These are phyloP conservation scores for Lactifluus piperatus DNA, from an alignment of 768 basidiomycete genomes.

Conservation along the genomic window DNA sequence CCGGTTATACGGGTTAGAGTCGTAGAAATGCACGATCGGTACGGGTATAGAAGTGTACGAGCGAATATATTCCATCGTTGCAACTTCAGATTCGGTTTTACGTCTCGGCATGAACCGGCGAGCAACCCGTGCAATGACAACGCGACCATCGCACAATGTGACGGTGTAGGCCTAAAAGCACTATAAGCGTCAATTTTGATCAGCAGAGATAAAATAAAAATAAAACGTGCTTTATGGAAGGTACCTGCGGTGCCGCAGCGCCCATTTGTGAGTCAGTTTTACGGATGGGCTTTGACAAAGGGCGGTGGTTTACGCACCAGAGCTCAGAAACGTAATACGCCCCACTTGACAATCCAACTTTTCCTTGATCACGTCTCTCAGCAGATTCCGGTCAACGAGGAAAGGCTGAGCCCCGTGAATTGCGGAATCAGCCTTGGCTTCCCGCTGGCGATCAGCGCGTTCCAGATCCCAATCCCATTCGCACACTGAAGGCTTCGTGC, in stretches of 20 bases:
- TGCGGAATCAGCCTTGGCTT: constrained; percentile 54
- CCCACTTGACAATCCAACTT: constrained; percentile 59
- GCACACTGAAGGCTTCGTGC: constrained; percentile 22
- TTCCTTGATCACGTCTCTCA: constrained; percentile 72
- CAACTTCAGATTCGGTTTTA: constrained; percentile 83
- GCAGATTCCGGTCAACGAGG: constrained; percentile 61
- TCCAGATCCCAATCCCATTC: constrained; percentile 69
- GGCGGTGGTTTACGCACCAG: constrained; percentile 47
- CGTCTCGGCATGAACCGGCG: constrained; percentile 79
- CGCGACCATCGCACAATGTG: constrained; percentile 48
- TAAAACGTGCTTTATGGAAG: constrained; percentile 62
- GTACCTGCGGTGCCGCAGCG: constrained; percentile 43
- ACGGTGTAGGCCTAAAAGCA: constrained; percentile 61
- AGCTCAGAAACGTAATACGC: constrained; percentile 62
- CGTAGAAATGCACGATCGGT: constrained; percentile 66
- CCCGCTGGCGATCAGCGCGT: constrained; percentile 57
- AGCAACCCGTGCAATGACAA: constrained; percentile 72
- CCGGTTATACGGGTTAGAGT: constrained; percentile 77
- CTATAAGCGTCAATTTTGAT: neutral
- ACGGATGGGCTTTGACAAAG: constrained; percentile 14
- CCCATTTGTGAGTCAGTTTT: constrained; percentile 2
- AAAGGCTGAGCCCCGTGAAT: constrained; percentile 59
- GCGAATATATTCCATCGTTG: constrained; percentile 74
- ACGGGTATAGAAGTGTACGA: constrained; percentile 64
- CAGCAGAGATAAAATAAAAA: constrained; percentile 13